Evolutionary conservation across 352 stramenopile genomes (phyloP).

Genomic region (Pythium sukuiense): DNA sequence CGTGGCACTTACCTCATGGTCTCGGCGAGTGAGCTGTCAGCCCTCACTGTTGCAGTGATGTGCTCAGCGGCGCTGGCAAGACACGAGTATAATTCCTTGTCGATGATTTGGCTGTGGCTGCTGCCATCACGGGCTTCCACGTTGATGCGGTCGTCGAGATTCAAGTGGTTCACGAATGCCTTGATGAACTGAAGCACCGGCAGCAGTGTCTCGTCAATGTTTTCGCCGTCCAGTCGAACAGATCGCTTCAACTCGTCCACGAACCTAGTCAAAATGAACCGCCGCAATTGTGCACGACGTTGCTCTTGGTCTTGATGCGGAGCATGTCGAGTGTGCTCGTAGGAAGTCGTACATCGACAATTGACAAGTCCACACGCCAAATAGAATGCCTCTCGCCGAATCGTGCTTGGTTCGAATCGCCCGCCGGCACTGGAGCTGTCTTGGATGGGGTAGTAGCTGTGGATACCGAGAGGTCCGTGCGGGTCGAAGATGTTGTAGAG

Average conservation of each 20-base stretch:
- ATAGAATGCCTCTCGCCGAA: conserved; percentile 81
- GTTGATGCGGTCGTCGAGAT: conserved; percentile 31
- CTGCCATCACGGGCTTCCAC: neutral
- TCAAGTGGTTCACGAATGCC: conserved; percentile 64
- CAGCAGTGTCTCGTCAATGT: conserved; percentile 62
- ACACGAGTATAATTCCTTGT: conserved; percentile 23
- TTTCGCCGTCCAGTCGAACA: conserved; percentile 23
- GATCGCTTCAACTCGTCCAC: conserved; percentile 48
- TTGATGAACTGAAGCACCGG: conserved; percentile 69
- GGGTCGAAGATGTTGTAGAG: conserved; percentile 79
- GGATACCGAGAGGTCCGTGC: conserved; percentile 72
- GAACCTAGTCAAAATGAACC: conserved; percentile 63
- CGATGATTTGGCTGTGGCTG: conserved; percentile 22
- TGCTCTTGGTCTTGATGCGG: neutral
- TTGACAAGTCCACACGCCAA: conserved; percentile 69
- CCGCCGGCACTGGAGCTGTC: conserved; percentile 3
- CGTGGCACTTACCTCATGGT: conserved; percentile 10
- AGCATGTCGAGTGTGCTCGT: conserved; percentile 46
- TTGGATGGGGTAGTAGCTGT: conserved; percentile 79
- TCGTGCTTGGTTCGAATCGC: conserved; percentile 39
- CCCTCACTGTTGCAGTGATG: conserved; percentile 30
- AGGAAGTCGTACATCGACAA: conserved; percentile 63
- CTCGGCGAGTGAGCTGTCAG: conserved; percentile 15
- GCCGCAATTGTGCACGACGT: conserved; percentile 32
- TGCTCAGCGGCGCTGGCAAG: conserved; percentile 9